phyloP scores from a whole-genome alignment of 352 stramenopile species.

The Phytophthora megakarya region DNA sequence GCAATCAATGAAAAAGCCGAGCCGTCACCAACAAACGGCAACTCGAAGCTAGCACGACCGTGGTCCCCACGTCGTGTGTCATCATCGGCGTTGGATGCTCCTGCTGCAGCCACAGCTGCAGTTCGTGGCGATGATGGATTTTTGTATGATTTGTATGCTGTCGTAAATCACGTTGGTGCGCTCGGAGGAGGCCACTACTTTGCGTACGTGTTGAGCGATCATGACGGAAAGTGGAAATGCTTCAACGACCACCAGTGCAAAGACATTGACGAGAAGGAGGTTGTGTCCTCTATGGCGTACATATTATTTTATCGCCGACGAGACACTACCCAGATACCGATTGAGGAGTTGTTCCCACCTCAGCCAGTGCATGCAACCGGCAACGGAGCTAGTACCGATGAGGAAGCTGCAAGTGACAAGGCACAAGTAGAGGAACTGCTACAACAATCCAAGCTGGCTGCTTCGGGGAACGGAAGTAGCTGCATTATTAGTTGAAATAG shows the following conservation, averaged over 20 bases:
- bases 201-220: conserved; percentile 80
- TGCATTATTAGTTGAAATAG: conserved; percentile 67
- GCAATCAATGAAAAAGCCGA: conserved; percentile 8
- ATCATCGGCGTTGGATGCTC: conserved; percentile 55
- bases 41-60: conserved; percentile 11
- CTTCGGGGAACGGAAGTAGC: conserved; percentile 42
- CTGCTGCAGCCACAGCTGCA: conserved; percentile 60
- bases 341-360: conserved; percentile 82
- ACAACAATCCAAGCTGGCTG: conserved; percentile 65
- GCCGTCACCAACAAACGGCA: conserved; percentile 9
- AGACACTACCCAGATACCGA: conserved; percentile 63
- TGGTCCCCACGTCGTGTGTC: conserved; percentile 22
- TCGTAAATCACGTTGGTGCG: conserved; percentile 97
- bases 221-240: conserved; percentile 96
- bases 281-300: conserved; percentile 88
- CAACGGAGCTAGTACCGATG: conserved; percentile 33
- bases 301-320: conserved; percentile 91
- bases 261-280: conserved; percentile 86
- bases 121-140: conserved; percentile 58
- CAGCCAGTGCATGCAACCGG: conserved; percentile 39
- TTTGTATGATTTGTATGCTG: conserved; percentile 96
- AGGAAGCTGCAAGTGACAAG: conserved; percentile 54
- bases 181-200: conserved; percentile 97
- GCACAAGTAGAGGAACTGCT: conserved; percentile 72
- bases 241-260: conserved; percentile 97